These are phyloP conservation scores for Russula emetica DNA, from an alignment of 768 basidiomycete species.

Conservation along the genomic window DNA sequence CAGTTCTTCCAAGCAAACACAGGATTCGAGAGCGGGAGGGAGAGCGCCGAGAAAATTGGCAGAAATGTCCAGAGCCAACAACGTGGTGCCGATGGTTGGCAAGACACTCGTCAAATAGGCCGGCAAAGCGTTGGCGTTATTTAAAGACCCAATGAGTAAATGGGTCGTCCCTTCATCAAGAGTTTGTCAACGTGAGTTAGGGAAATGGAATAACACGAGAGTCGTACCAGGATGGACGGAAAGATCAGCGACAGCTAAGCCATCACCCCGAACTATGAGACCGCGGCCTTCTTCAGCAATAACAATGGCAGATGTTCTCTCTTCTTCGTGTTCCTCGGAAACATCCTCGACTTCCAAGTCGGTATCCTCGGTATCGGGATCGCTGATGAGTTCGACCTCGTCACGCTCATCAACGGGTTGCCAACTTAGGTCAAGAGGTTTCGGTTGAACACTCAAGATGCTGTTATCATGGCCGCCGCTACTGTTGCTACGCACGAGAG, in stretches of 20 bases:
- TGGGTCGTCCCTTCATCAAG: conserved; percentile 77
- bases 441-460: conserved; percentile 49
- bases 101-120: conserved; percentile 65
- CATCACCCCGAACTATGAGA: conserved; percentile 73
- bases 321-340: conserved; percentile 50
- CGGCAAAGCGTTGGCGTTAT: conserved; percentile 72
- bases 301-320: conserved; percentile 71
- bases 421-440: conserved; percentile 74
- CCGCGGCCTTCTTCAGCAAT: conserved; percentile 82
- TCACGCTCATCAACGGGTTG: conserved; percentile 68
- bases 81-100: conserved; percentile 67
- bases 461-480: conserved; percentile 39
- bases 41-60: conserved; percentile 80
- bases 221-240: conserved; percentile 68
- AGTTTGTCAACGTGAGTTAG: not conserved
- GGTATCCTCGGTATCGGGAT: conserved; percentile 47
- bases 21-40: conserved; percentile 77
- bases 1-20: conserved; percentile 83
- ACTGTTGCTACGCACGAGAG: conserved; percentile 52
- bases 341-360: conserved; percentile 42
- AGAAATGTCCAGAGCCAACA: conserved; percentile 92
- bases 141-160: conserved; percentile 79
- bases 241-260: conserved; percentile 54
- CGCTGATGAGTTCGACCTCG: conserved; percentile 55
- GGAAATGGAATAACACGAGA: not conserved